phyloP scores from a whole-genome alignment of 768 basidiomycete species.

The Tylopilus sp. region DNA sequence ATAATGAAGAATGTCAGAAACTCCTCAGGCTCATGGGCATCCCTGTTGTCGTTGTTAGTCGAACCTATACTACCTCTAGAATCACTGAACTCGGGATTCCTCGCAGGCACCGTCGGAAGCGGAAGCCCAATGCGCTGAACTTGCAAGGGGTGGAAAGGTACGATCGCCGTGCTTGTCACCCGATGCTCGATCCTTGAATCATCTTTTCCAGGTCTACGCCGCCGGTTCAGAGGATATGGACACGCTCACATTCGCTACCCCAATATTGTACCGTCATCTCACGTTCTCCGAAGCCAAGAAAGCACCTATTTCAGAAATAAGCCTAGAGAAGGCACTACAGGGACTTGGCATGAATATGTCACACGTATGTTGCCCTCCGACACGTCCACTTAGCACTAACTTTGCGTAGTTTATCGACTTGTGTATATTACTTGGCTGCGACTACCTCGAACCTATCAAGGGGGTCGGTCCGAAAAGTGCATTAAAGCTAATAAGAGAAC shows the following conservation, averaged over 20 bases:
- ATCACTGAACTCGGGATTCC: background rate
- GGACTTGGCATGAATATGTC: conserved; percentile 93
- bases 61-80: background rate
- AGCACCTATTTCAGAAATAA: conserved; percentile 91
- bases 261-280: conserved; percentile 89
- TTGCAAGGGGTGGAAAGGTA: conserved; percentile 94
- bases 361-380: conserved; percentile 44
- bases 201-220: conserved; percentile 71
- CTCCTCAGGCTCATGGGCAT: conserved; percentile 95
- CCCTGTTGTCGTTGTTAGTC: conserved; percentile 82
- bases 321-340: conserved; percentile 74
- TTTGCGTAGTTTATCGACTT: conserved; percentile 83
- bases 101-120: conserved; percentile 96
- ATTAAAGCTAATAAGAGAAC: conserved; percentile 85
- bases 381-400: conserved; percentile 1
- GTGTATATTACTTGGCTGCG: conserved; percentile 94
- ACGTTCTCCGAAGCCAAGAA: conserved; percentile 99
- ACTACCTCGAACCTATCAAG: conserved; percentile 98
- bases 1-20: conserved; percentile 91
- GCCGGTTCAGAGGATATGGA: conserved; percentile 99
- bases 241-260: conserved; percentile 91
- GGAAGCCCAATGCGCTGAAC: conserved; percentile 97
- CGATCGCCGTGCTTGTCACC: background rate
- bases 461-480: conserved; percentile 96
- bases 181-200: background rate